Evolutionary conservation across 306 rosid genomes (phyloP), one percentile per base, ranked within the genome.

Genomic region (Sindora glabra): DNA sequence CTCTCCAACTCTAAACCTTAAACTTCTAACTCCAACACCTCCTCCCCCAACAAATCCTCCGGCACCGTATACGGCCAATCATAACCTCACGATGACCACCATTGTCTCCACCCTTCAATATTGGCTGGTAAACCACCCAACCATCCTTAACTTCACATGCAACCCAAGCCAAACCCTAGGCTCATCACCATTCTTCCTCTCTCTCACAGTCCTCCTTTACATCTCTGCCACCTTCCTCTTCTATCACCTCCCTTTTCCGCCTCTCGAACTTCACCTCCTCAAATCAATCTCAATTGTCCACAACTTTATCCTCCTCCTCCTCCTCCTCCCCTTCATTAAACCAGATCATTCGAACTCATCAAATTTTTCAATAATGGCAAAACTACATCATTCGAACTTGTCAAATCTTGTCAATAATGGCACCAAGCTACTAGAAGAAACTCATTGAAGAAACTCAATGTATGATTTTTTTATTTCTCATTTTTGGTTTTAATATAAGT

Each of bases 131-230:
- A 42, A 73, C 60, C 82, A 90, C 64, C 89, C 95, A 8, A 34
- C 30, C 1, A 87, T 87, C 32, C 65, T 62, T 58, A 69, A 85
- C 22, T 90, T 90, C 85, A 11, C 72, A 67, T 90, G 96, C 95
- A 71, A 16, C 50, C 81, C 70, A 2, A 77, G 81, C 0, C 74
- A 71, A 37, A 82, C 88, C 14, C 69, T 32, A 0, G 74, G 47
- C 34, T 79, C 96, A 2, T 68, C 85, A 33, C 82, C 74, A 0
- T 61, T 60, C 36, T 87, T 85, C 75, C 73, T 87, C 21, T 11
- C 58, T 15, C 39, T 70, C 30, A 46, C 84, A 1, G 61, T 88
- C 32, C 2, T 67, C 47, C 6, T 75, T 14, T 87, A 91, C 49
- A 87, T 91, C 45, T 52, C 73, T 14, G 65, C 78, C 71, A 77